Percentiles rank a stretch among this genome's conserved stretches.
Conservation (phyloP, 2,329 filamentous ascomycete genomes). For the Claviceps sp. region DNA sequence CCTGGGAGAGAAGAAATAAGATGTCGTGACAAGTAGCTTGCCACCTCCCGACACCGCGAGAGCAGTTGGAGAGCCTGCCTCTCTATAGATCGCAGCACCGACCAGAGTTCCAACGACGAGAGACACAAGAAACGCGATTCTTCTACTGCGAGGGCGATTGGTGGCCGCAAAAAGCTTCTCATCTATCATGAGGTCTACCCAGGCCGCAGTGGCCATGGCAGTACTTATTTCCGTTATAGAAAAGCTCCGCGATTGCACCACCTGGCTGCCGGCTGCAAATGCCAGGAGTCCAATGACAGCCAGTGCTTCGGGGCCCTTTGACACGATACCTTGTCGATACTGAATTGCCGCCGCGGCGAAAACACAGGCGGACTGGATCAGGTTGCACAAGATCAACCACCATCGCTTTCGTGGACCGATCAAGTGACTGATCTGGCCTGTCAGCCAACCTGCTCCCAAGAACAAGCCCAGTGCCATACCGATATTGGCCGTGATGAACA, state of each 20-base stretch:
- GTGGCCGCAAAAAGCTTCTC: conserved; percentile 28
- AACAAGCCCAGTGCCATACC: conserved; percentile 42
- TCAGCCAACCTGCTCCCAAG: conserved; percentile 37
- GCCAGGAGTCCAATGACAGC: conserved; percentile 37
- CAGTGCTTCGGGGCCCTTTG: conserved; percentile 25
- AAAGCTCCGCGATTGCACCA: conserved; percentile 41
- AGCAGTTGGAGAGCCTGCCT: conserved; percentile 11
- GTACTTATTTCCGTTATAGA: conserved; percentile 48
- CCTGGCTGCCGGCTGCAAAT: conserved; percentile 43
- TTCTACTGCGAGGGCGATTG: conserved; percentile 37
- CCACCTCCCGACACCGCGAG: conserved; percentile 13
- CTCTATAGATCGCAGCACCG: conserved; percentile 33
- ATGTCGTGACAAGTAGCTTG: conserved; percentile 12
- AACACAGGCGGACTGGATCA: conserved; percentile 42
- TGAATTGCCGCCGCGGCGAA: conserved; percentile 37
- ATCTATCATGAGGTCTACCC: conserved; percentile 46
- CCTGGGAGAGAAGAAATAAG: conserved; percentile 10
- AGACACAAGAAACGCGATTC: conserved; percentile 33
- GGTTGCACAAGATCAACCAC: conserved; percentile 41
- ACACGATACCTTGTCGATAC: conserved; percentile 22
- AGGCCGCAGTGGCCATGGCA: conserved; percentile 51
- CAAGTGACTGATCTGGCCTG: conserved; percentile 42
- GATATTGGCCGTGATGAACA: conserved; percentile 41
- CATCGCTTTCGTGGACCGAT: conserved; percentile 35
- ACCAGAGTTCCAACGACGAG: conserved; percentile 35